A percentile compares a stretch with the other conserved stretches of the same genome.
phyloP scores from a whole-genome alignment of 176 grass and related monocot genomes.

The Guadua angustifolia region DNA sequence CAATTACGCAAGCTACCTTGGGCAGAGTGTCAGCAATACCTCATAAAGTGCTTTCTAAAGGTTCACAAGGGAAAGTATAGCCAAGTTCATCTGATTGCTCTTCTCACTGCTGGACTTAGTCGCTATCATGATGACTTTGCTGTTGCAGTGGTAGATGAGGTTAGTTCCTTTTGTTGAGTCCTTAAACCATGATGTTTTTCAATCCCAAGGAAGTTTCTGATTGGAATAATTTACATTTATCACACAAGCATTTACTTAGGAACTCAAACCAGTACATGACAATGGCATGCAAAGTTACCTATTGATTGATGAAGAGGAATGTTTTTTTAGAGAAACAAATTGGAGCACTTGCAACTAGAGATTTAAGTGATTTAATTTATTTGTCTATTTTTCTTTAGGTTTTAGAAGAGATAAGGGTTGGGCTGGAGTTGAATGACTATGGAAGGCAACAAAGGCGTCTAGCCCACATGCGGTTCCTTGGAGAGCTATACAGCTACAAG shows the following conservation, averaged over 20 bases:
- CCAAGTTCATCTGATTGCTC: slow-evolving; percentile 89
- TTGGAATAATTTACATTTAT: not conserved
- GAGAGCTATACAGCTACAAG: slow-evolving; percentile 94
- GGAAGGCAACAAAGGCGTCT: slow-evolving; percentile 89
- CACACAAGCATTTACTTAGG: not conserved
- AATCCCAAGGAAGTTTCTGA: not conserved
- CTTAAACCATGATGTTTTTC: not conserved
- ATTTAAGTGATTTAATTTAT: slow-evolving; percentile 46
- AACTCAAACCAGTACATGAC: not conserved
- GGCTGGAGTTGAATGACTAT: slow-evolving; percentile 95
- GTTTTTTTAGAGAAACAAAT: not conserved
- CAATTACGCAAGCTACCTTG: slow-evolving; percentile 97
- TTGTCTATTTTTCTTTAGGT: slow-evolving; percentile 61
- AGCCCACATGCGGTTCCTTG: slow-evolving; percentile 91
- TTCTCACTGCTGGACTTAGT: slow-evolving; percentile 88
- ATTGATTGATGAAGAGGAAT: not conserved
- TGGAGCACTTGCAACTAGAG: slow-evolving; percentile 21
- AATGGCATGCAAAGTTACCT: not conserved
- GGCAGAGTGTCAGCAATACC: slow-evolving; percentile 84
- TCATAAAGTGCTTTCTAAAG: slow-evolving; percentile 96
- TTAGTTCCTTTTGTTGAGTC: slow-evolving; percentile 44
- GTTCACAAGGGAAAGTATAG: slow-evolving; percentile 99
- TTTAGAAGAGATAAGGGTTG: slow-evolving; percentile 90
- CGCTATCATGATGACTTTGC: slow-evolving; percentile 89
- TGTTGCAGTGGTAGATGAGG: slow-evolving; percentile 88